Base-by-base conservation (phyloP, 768 basidiomycete genomes). In the Suillus alpinus region DNA sequence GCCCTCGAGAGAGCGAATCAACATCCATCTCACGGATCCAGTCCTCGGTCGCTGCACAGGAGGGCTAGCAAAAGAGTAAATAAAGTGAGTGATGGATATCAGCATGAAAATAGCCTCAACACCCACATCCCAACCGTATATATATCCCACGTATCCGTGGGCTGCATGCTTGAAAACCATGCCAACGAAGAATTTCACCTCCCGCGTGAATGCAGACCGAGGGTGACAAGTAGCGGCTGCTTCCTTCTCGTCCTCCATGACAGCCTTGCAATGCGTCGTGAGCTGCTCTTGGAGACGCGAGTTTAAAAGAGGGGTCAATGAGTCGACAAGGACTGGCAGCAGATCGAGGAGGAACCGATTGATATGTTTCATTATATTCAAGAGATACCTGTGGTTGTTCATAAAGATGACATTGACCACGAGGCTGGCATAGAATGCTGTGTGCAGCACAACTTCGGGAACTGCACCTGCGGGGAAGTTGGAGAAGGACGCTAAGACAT, bases 121-220 rank as follows among this genome's bases (percentile, higher is more conserved):
- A 52, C 65, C 7, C 57, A 83, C 82, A 69, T 83, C 80, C 83
- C 83, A 85, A 9, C 77, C 78, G 56, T 75, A 71, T 43, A 84
- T 78, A 50, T 77, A 79, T 23, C 79, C 82, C 8, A 72, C 58
- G 64, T 82, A 81, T 6, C 68, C 70, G 57, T 77, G 77, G 51
- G 63, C 70, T 41, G 53, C 66, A 64, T 83, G 81, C 53, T 66
- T 65, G 59, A 83, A 81, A 32, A 79, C 69, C 79, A 81, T 77
- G 12, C 84, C 83, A 34, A 83, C 81, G 59, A 81, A 83, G 65
- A 79, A 74, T 64, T 73, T 70, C 12, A 83, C 69, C 59, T 59
- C 43, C 32, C 46, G 39, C 16, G 55, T 43, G 56, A 66, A 39
- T 46, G 63, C 64, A 34, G 73, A 74, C 14, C 76, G 73, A 34